Evolutionary conservation across 768 basidiomycete species (phyloP).

Genomic region (Boletus subcaerulescens): DNA sequence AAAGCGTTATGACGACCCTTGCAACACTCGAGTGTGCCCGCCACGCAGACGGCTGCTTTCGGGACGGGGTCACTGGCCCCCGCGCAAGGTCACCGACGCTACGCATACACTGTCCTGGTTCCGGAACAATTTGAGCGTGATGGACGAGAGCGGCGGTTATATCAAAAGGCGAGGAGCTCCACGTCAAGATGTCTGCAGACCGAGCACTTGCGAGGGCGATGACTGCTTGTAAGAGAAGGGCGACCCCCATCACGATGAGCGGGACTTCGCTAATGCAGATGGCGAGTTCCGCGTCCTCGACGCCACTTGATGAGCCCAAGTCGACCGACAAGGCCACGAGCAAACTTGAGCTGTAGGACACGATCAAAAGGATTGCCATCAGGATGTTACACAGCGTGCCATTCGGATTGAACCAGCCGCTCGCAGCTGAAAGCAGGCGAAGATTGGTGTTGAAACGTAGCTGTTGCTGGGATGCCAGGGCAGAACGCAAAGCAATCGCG

Average conservation of each 20-base stretch:
- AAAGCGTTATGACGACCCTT: conserved; percentile 22
- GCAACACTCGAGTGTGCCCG: conserved; percentile 22
- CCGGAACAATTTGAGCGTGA: conserved; percentile 19
- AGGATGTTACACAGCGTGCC: conserved; percentile 19
- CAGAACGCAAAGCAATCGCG: conserved; percentile 27
- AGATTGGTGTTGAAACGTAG: conserved; percentile 31
- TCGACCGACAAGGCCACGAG: conserved; percentile 22
- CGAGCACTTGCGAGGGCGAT: conserved; percentile 24
- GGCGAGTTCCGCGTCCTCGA: background rate
- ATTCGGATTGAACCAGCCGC: conserved; percentile 20
- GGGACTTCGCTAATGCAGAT: conserved; percentile 27
- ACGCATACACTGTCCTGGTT: conserved; percentile 27
- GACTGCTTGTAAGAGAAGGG: conserved; percentile 21
- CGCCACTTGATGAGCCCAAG: conserved; percentile 14
- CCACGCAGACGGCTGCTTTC: conserved; percentile 29
- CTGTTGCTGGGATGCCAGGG: conserved; percentile 23
- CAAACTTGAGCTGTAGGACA: conserved; percentile 28
- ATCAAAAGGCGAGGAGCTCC: conserved; percentile 33
- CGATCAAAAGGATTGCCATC: conserved; percentile 29
- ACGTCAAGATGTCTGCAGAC: conserved; percentile 27
- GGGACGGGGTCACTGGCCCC: conserved; percentile 14
- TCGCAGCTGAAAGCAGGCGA: conserved; percentile 24
- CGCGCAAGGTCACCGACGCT: conserved; percentile 10
- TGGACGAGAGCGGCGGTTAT: conserved; percentile 30
- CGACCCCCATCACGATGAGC: conserved; percentile 26